Evolutionary conservation across 441 rosid species (phyloP).

Genomic region (Erodium trifolium): DNA sequence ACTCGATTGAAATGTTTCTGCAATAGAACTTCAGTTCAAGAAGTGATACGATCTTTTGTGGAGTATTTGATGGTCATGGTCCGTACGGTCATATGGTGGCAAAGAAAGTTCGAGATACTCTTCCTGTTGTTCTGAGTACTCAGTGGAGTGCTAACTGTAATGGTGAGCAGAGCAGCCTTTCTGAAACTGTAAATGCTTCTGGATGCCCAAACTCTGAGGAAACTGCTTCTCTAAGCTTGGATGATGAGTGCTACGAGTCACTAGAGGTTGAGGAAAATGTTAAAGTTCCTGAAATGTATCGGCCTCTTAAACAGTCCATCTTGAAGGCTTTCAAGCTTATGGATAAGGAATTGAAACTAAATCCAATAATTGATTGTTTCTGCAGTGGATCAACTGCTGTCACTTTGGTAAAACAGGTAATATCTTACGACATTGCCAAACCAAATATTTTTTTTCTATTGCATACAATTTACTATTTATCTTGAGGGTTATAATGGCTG

Average conservation of each 20-base stretch:
- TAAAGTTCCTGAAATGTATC: conserved; percentile 47
- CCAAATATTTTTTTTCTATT: background rate
- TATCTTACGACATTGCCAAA: background rate
- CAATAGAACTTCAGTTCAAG: conserved; percentile 48
- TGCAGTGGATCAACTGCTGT: conserved; percentile 77
- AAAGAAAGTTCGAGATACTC: conserved; percentile 55
- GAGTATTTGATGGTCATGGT: conserved; percentile 77
- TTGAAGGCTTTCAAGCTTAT: conserved; percentile 50
- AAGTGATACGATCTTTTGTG: conserved; percentile 52
- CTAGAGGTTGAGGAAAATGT: conserved; percentile 29
- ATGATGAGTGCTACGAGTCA: conserved; percentile 48
- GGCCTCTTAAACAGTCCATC: conserved; percentile 44
- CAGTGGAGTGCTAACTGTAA: conserved; percentile 37
- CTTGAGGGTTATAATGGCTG: background rate
- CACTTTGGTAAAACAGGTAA: conserved; percentile 60
- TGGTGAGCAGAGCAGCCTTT: conserved; percentile 26
- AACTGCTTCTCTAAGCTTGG: conserved; percentile 31
- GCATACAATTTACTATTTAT: background rate
- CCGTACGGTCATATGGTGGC: conserved; percentile 76
- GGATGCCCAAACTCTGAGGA: conserved; percentile 27
- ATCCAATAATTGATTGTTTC: conserved; percentile 63
- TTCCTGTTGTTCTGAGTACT: conserved; percentile 38
- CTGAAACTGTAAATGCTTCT: conserved; percentile 22
- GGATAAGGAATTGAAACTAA: conserved; percentile 56
- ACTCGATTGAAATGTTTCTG: conserved; percentile 25